Conservation (phyloP, 306 rosid genomes). For the Begonia peltatifolia region DNA sequence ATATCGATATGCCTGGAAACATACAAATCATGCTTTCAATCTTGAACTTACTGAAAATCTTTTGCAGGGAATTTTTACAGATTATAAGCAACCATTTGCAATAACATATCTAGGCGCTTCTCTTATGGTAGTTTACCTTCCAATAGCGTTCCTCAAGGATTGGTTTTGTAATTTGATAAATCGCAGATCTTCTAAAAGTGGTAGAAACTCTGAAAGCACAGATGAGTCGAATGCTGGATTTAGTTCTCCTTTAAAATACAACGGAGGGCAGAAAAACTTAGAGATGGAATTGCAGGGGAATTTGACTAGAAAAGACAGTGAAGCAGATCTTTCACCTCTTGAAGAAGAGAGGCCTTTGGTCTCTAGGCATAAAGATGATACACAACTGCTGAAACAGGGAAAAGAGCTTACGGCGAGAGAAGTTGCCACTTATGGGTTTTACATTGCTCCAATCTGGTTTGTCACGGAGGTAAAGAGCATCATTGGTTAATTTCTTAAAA, state of each 20-base stretch:
- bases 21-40: too few species aligned
- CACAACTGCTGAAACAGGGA: slow-evolving; percentile 25
- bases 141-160: slow-evolving; percentile 86
- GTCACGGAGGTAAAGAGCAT: slow-evolving; percentile 55
- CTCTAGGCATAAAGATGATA: slow-evolving; percentile 41
- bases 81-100: slow-evolving; percentile 95
- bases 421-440: slow-evolving; percentile 76
- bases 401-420: slow-evolving; percentile 40
- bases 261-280: slow-evolving; percentile 25
- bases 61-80: slow-evolving; percentile 58
- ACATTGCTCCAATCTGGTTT: slow-evolving; percentile 95
- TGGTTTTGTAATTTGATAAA: slow-evolving; percentile 51
- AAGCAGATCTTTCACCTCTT: slow-evolving; percentile 33
- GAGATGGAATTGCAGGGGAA: slow-evolving; percentile 43
- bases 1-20: too few species aligned
- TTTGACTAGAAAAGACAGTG: slow-evolving; percentile 52
- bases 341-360: slow-evolving; percentile 59
- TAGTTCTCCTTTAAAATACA: slow-evolving; percentile 29
- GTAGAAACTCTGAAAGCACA: slow-evolving; percentile 31
- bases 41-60: slow-evolving; percentile 8
- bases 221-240: slow-evolving; percentile 20
- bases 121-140: slow-evolving; percentile 96
- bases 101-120: slow-evolving; percentile 98
- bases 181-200: slow-evolving; percentile 49
- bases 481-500: slow-evolving; percentile 10